These are phyloP conservation scores for Diospyros lotus DNA, from an alignment of 148 eudicot genomes.

Conservation along the genomic window DNA sequence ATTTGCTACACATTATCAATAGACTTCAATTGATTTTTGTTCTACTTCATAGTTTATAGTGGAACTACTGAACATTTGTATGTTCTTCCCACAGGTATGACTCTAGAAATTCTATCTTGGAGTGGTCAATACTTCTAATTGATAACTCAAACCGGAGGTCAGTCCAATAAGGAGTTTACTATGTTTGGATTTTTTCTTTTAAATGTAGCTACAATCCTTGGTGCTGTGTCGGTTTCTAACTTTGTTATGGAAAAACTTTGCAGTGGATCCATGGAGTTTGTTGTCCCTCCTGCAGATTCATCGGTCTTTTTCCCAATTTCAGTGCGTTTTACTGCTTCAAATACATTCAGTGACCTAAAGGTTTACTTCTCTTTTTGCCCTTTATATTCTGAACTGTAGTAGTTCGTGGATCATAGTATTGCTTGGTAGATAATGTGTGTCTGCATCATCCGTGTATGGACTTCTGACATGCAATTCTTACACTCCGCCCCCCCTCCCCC, in stretches of 20 bases:
- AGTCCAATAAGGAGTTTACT: conserved; percentile 9
- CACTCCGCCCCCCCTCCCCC: no score
- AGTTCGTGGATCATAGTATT: no score
- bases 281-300: conserved; percentile 82
- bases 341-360: conserved; percentile 85
- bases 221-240: background rate
- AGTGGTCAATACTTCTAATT: conserved; percentile 88
- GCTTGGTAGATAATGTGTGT: no score
- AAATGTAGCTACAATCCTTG: background rate
- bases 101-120: conserved; percentile 79
- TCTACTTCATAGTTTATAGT: background rate
- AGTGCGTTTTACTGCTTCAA: conserved; percentile 76
- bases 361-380: conserved; percentile 25
- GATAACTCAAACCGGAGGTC: conserved; percentile 93
- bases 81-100: conserved; percentile 57
- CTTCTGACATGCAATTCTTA: no score
- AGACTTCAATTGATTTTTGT: background rate
- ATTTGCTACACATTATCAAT: background rate
- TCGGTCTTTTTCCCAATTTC: conserved; percentile 89
- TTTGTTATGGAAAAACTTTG: conserved; percentile 16
- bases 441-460: background rate
- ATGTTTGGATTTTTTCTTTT: background rate
- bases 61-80: background rate
- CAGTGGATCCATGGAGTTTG: conserved; percentile 96
- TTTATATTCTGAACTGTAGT: background rate